These are phyloP conservation scores for Paragyromitra xinjiangensis DNA, from an alignment of 495 filamentous ascomycete species.

Conservation along the genomic window DNA sequence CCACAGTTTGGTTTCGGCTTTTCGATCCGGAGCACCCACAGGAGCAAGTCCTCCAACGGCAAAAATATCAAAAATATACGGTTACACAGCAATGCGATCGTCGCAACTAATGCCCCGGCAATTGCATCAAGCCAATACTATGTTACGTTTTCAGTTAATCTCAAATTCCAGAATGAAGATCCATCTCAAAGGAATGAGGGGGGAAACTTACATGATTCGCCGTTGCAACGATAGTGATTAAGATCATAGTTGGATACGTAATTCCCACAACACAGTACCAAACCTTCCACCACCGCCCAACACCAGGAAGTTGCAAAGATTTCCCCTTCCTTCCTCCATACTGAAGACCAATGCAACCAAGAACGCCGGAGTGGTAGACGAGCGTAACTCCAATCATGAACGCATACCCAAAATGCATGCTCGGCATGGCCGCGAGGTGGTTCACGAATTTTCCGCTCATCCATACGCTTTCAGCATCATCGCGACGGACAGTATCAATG, in stretches of 20 bases:
- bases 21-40: slow-evolving; percentile 70
- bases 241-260: slow-evolving; percentile 70
- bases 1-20: slow-evolving; percentile 63
- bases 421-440: slow-evolving; percentile 75
- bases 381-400: slow-evolving; percentile 78
- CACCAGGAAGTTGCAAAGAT: slow-evolving; percentile 11
- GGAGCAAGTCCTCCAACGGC: slow-evolving; percentile 71
- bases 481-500: slow-evolving; percentile 70
- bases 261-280: slow-evolving; percentile 67
- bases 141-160: slow-evolving; percentile 14
- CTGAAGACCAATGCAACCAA: slow-evolving; percentile 42
- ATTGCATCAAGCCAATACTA: slow-evolving; percentile 71
- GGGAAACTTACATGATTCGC: slow-evolving; percentile 70
- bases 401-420: slow-evolving; percentile 81
- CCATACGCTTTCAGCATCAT: slow-evolving; percentile 68
- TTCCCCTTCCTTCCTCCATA: slow-evolving; percentile 49
- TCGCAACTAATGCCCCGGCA: slow-evolving; percentile 69
- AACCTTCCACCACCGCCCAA: slow-evolving; percentile 60
- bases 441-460: slow-evolving; percentile 69
- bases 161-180: background rate
- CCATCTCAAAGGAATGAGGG: background rate
- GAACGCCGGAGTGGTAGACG: slow-evolving; percentile 59
- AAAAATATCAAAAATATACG: slow-evolving; percentile 68
- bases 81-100: slow-evolving; percentile 68
- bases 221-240: slow-evolving; percentile 74